Evolutionary conservation across 495 filamentous ascomycete genomes (phyloP).

Genomic region (Cryomyces minteri): DNA sequence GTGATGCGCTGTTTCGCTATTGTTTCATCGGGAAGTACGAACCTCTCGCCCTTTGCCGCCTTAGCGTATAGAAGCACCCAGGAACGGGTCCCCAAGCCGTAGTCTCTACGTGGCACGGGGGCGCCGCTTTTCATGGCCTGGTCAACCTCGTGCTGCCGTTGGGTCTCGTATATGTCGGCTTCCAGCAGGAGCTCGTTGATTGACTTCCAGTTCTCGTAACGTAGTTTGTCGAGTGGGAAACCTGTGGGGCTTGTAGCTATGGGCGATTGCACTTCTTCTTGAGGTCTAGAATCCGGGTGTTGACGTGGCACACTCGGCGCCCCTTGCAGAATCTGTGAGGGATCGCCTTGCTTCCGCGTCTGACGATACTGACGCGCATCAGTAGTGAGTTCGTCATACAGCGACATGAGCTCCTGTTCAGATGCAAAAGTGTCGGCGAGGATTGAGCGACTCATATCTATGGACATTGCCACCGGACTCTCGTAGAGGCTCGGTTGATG

Average conservation of each 20-base stretch:
- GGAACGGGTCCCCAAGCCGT: too few species aligned
- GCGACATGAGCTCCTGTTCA: conserved; percentile 5
- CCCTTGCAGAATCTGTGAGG: too few species aligned
- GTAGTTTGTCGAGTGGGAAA: conserved; percentile 11
- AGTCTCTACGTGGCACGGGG: too few species aligned
- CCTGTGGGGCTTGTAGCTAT: conserved; percentile 1
- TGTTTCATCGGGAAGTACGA: too few species aligned
- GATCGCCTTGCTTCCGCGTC: too few species aligned
- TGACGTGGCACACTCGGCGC: too few species aligned
- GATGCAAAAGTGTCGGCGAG: too few species aligned
- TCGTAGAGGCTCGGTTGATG: conserved; percentile 3
- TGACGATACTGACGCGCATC: conserved; percentile 12
- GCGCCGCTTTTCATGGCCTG: conserved; percentile 2
- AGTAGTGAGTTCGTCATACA: conserved; percentile 19
- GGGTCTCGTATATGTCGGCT: conserved; percentile 4
- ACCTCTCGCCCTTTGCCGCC: too few species aligned
- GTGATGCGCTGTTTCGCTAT: too few species aligned
- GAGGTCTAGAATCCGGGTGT: background rate
- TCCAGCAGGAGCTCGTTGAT: conserved; percentile 13
- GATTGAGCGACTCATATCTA: too few species aligned
- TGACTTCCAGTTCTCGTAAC: conserved; percentile 17
- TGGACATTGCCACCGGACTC: conserved; percentile 5
- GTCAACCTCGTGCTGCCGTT: conserved; percentile 4
- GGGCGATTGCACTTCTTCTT: background rate
- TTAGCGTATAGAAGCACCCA: too few species aligned